Evolutionary conservation across 495 filamentous ascomycete species (phyloP), one percentile per base, ranked within the genome.

Genomic region (Achaetomiella virescens): DNA sequence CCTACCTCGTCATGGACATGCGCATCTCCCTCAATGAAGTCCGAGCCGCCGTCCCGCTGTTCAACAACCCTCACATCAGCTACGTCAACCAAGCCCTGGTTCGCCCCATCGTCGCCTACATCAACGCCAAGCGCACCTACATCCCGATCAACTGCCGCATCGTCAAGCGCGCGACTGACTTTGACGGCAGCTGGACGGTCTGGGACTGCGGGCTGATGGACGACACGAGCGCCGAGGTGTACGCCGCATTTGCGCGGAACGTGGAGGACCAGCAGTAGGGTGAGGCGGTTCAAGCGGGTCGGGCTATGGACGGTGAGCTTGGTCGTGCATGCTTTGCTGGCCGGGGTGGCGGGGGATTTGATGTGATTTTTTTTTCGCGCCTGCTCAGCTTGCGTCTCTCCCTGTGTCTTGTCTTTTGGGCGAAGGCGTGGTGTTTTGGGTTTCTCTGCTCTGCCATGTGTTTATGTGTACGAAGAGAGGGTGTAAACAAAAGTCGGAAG

Each of bases 71-170:
- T 2, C 87, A 96, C 68, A 78, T 97, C 14, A 93, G 89, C 31
- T 97, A 97, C 70, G 88, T 96, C 58, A 97, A 97, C 70, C 91
- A 91, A 64, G 93, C 93, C 3, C 82, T 98, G 7, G 86, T 97
- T 38, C 83, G 93, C 24, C 93, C 93, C 15, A 98, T 98, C 52
- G 93, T 98, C n/a, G 95, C 93, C 1, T 98, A 97, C 65, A 97
- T 98, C 72, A 98, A 98, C 70, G 89, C 89, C 29, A 83, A 87
- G 66, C 85, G 83, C 63, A 91, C 90, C 0, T 97, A 95, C 66
- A 97, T 98, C 45, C 95, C 93, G 10, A 85, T 98, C 64, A 87
- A 86, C 55, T 97, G 93, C 72, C 88, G 92, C 49, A 87, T 98
- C 51, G 87, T 96, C 57, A 98, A 98, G 72, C 81, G 80, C 2